These are phyloP conservation scores for Fusarium staphyleae DNA, from an alignment of 2,329 filamentous ascomycete species.

Conservation along the genomic window DNA sequence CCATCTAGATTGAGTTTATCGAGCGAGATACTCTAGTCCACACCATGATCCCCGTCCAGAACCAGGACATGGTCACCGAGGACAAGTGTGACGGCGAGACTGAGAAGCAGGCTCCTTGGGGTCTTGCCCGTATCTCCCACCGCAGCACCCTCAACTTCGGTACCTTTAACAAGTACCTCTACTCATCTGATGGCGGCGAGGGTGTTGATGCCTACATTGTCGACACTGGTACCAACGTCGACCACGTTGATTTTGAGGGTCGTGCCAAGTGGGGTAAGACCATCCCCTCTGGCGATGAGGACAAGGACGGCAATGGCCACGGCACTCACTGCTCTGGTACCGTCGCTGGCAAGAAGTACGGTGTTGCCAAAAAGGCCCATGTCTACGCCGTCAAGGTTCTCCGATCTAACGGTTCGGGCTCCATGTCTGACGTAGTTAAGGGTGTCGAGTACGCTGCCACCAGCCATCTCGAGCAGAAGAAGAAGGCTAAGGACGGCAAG, in stretches of 20 bases:
- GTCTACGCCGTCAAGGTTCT: conserved; percentile 98
- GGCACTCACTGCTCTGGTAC: conserved; percentile 99
- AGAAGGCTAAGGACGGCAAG: conserved; percentile 84
- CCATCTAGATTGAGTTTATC: conserved; percentile 85
- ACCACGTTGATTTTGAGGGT: conserved; percentile 97
- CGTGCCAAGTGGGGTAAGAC: conserved; percentile 98
- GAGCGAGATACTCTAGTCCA: conserved; percentile 94
- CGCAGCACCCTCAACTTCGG: conserved; percentile 85
- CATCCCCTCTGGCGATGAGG: conserved; percentile 82
- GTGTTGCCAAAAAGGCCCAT: conserved; percentile 98
- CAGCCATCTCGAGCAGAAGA: conserved; percentile 76
- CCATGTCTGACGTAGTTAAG: conserved; percentile 98
- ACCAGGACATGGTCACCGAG: conserved; percentile 47
- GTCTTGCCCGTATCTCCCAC: conserved; percentile 97
- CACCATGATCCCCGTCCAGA: conserved; percentile 66
- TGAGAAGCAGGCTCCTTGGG: conserved; percentile 98
- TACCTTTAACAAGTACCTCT: conserved; percentile 98
- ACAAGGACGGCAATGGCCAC: conserved; percentile 96
- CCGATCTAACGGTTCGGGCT: conserved; percentile 93
- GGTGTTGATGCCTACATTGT: conserved; percentile 99
- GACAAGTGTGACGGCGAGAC: conserved; percentile 62
- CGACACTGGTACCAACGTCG: conserved; percentile 92
- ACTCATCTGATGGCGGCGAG: conserved; percentile 87
- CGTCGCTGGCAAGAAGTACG: conserved; percentile 97
- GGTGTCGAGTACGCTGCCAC: conserved; percentile 94